A percentile compares a stretch with the other conserved stretches of the same genome.
Conservation (phyloP, 768 basidiomycete genomes). For the Pleurotus citrinopileatus region DNA sequence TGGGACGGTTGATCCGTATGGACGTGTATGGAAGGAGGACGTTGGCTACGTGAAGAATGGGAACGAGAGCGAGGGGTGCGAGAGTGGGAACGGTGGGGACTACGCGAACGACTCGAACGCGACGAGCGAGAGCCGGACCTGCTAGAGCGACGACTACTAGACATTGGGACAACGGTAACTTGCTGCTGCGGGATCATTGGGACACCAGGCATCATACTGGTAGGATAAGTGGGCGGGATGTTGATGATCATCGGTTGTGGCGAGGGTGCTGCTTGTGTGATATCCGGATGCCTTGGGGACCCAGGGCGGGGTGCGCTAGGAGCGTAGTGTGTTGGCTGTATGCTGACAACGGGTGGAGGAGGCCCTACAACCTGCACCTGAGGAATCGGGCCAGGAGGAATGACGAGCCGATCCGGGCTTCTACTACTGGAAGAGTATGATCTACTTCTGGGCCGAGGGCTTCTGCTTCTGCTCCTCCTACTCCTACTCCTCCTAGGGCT, state of each 20-base stretch:
- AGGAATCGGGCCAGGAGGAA: constrained; percentile 5
- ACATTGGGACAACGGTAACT: not conserved
- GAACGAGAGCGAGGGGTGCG: constrained; percentile 1
- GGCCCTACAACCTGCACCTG: constrained; percentile 8
- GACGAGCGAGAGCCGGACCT: constrained; percentile 14
- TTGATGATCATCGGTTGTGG: constrained; percentile 18
- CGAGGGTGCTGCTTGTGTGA: constrained; percentile 23
- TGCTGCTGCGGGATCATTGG: constrained; percentile 8
- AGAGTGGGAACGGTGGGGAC: not conserved
- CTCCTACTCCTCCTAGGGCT: constrained; percentile 16
- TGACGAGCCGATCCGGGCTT: not conserved
- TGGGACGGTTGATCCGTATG: constrained; percentile 2
- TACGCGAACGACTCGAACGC: constrained; percentile 2
- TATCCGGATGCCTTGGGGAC: constrained; percentile 23
- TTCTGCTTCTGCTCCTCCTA: not conserved
- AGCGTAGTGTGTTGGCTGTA: constrained; percentile 10
- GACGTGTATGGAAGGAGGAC: not conserved
- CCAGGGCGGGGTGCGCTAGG: constrained; percentile 20
- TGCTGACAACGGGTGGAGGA: constrained; percentile 14
- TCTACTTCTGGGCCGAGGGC: constrained; percentile 10
- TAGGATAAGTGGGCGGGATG: constrained; percentile 14
- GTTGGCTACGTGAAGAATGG: not conserved
- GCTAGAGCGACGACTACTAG: constrained; percentile 4
- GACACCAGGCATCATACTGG: constrained; percentile 9
- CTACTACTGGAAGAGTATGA: not conserved